A percentile compares a stretch with the other conserved stretches of the same genome.
These are phyloP conservation scores for Hemerocallis citrina DNA, from an alignment of 106 monocot species.

Conservation along the genomic window DNA sequence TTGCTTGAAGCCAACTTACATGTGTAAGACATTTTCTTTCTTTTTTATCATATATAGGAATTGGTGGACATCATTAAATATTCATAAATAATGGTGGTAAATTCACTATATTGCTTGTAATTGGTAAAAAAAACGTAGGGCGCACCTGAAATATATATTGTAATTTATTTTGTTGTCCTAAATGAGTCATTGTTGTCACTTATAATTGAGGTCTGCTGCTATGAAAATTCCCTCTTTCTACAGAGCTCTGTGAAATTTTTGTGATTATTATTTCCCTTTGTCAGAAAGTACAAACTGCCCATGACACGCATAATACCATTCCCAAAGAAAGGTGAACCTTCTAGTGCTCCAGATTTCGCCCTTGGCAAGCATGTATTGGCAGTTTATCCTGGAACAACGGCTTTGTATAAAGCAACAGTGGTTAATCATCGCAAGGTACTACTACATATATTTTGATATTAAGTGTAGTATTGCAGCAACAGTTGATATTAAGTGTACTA, in stretches of 20 bases:
- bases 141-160: too few relatives aligned
- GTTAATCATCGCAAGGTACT: constrained; percentile 91
- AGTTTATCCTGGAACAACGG: constrained; percentile 93
- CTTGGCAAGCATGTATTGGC: constrained; percentile 77
- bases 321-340: constrained; percentile 84
- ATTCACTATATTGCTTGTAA: too few relatives aligned
- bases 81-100: too few relatives aligned
- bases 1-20: too few relatives aligned
- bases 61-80: too few relatives aligned
- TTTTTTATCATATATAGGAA: too few relatives aligned
- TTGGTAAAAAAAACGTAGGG: too few relatives aligned
- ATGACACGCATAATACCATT: constrained; percentile 81
- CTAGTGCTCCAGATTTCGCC: constrained; percentile 67
- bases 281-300: constrained; percentile 85
- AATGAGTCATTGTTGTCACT: neutral
- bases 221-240: neutral
- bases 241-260: neutral
- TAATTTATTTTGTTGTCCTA: too few relatives aligned
- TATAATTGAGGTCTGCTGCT: neutral
- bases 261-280: neutral
- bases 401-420: constrained; percentile 96
- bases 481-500: neutral
- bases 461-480: neutral
- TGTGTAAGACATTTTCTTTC: too few relatives aligned
- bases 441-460: neutral